A percentile compares a stretch with the other conserved stretches of the same genome.
Evolutionary conservation across 2,329 filamentous ascomycete species (phyloP).

Genomic region (Sclerotinia glacialis): DNA sequence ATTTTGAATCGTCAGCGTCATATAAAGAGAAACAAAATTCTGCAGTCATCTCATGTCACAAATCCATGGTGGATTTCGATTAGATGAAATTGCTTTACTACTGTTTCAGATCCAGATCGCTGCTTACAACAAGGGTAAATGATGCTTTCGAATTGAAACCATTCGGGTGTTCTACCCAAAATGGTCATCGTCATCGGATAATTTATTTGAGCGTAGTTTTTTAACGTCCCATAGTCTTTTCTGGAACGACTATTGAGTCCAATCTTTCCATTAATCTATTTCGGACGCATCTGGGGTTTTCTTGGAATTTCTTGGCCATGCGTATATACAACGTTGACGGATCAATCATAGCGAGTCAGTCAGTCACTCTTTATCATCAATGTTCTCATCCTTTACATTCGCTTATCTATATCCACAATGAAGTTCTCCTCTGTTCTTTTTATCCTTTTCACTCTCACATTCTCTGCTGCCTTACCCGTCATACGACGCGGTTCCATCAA

Average conservation of each 20-base stretch:
- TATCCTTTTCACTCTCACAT: neutral
- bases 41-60: neutral
- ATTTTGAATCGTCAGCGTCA: neutral
- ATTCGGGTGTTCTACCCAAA: neutral
- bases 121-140: neutral
- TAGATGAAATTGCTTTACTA: neutral
- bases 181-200: neutral
- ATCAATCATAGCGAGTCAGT: neutral
- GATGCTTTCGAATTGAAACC: constrained; percentile 1
- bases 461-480: constrained; percentile 13
- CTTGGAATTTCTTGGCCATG: constrained; percentile 13
- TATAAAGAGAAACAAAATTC: neutral
- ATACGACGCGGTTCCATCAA: neutral
- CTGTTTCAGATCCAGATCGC: neutral
- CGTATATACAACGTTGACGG: constrained; percentile 10
- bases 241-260: neutral
- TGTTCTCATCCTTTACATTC: constrained; percentile 5
- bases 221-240: constrained; percentile 14
- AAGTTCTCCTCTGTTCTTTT: constrained; percentile 9
- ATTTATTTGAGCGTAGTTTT: neutral
- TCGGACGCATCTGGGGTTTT: constrained; percentile 15
- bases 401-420: constrained; percentile 10
- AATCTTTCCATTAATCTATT: neutral
- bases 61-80: neutral
- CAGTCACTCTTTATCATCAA: neutral